These are phyloP conservation scores for Globisporangium perplexum DNA, from an alignment of 352 stramenopile species.

Conservation along the genomic window DNA sequence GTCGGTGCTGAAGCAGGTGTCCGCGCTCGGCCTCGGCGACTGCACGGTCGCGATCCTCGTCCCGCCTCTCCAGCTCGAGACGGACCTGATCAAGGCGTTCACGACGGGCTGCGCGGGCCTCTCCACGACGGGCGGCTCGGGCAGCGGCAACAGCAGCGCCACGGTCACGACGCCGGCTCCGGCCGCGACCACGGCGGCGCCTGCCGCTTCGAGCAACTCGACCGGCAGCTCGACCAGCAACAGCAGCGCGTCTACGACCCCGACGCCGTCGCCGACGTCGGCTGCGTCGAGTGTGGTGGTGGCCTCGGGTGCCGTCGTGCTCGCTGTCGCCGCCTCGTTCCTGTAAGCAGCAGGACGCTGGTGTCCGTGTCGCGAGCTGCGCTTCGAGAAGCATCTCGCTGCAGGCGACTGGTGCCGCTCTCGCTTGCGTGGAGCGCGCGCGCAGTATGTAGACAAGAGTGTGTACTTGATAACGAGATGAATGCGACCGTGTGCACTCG, in stretches of 20 bases:
- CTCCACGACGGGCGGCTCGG: not conserved
- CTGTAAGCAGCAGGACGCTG: constrained; percentile 3
- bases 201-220: not conserved
- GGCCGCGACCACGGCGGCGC: not conserved
- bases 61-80: not conserved
- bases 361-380: not conserved
- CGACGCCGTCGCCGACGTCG: constrained; percentile 2
- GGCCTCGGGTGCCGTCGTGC: constrained; percentile 3
- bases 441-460: constrained; percentile 5
- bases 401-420: not conserved
- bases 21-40: constrained; percentile 17
- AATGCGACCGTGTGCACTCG: not conserved
- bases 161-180: not conserved
- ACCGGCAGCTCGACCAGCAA: not conserved
- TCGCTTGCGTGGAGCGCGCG: not conserved
- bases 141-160: not conserved
- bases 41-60: constrained; percentile 1
- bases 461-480: constrained; percentile 2
- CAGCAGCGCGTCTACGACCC: not conserved
- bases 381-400: not conserved
- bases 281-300: constrained; percentile 5
- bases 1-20: constrained; percentile 20
- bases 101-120: not conserved
- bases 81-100: constrained; percentile 1
- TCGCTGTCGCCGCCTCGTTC: constrained; percentile 10